A percentile compares a stretch with the other conserved stretches of the same genome.
These are phyloP conservation scores for Mucor sp. DNA, from an alignment of 371 early-diverging fungal species.

Conservation along the genomic window DNA sequence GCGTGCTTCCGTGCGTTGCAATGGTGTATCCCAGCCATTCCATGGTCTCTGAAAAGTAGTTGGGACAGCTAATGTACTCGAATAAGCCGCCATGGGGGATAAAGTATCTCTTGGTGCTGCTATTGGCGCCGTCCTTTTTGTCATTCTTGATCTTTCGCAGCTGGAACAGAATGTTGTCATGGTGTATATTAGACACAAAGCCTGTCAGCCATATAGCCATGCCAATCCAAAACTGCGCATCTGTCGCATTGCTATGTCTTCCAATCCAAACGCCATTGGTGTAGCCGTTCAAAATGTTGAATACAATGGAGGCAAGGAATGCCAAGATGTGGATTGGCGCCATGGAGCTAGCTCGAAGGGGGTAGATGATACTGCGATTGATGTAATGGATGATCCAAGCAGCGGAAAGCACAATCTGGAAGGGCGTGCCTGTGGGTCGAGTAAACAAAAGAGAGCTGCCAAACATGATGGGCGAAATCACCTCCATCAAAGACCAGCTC, in stretches of 20 bases:
- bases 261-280: slow-evolving; percentile 61
- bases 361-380: slow-evolving; percentile 60
- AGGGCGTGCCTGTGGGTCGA: slow-evolving; percentile 21
- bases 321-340: slow-evolving; percentile 48
- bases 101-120: slow-evolving; percentile 34
- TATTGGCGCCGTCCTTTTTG: not conserved
- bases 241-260: not conserved
- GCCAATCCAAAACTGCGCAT: slow-evolving; percentile 31
- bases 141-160: slow-evolving; percentile 35
- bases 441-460: slow-evolving; percentile 15
- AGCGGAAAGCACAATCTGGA: slow-evolving; percentile 26
- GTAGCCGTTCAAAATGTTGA: slow-evolving; percentile 66
- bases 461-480: slow-evolving; percentile 37
- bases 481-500: slow-evolving; percentile 49
- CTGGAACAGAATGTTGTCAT: slow-evolving; percentile 54
- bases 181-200: slow-evolving; percentile 55
- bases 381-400: slow-evolving; percentile 63
- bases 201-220: slow-evolving; percentile 49
- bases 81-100: slow-evolving; percentile 63
- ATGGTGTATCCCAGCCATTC: slow-evolving; percentile 72
- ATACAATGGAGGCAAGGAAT: slow-evolving; percentile 22
- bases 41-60: slow-evolving; percentile 62
- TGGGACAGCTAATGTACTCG: slow-evolving; percentile 62
- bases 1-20: slow-evolving; percentile 35
- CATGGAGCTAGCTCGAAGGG: slow-evolving; percentile 52